phyloP scores from a whole-genome alignment of 2,329 filamentous ascomycete genomes.

The Thermothelomyces thermophilus region DNA sequence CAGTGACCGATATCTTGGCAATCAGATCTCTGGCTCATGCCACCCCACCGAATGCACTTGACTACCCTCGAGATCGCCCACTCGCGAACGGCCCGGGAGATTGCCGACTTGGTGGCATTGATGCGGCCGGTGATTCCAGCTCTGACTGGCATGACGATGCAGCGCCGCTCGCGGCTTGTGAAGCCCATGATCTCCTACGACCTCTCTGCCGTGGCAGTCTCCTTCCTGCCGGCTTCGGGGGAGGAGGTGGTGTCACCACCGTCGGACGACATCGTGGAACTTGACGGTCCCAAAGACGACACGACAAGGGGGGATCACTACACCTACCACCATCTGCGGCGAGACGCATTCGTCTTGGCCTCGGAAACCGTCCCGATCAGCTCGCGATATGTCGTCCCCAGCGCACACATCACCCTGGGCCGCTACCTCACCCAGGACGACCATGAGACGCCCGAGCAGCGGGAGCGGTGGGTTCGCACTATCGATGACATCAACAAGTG shows the following conservation, averaged over 20 bases:
- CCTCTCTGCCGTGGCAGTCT: conserved; percentile 75
- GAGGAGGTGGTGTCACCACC: conserved; percentile 42
- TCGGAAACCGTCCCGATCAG: conserved; percentile 57
- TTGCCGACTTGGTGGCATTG: conserved; percentile 52
- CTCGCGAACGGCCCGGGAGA: conserved; percentile 63
- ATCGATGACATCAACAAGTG: conserved; percentile 74
- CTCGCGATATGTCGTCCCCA: conserved; percentile 81
- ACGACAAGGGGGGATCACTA: conserved; percentile 48
- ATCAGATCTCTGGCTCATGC: conserved; percentile 80
- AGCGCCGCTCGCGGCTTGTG: conserved; percentile 66
- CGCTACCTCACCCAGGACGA: conserved; percentile 68
- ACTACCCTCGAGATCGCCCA: conserved; percentile 82
- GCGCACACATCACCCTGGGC: conserved; percentile 81
- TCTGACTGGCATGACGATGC: conserved; percentile 60
- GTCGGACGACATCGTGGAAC: conserved; percentile 24
- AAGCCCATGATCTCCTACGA: conserved; percentile 82
- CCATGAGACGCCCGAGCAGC: conserved; percentile 50
- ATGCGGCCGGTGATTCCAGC: conserved; percentile 50
- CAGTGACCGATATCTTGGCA: neutral
- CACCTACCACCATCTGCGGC: conserved; percentile 85
- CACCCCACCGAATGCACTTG: conserved; percentile 69
- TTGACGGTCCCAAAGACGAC: conserved; percentile 28
- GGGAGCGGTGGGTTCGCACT: conserved; percentile 57
- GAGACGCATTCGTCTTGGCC: conserved; percentile 63
- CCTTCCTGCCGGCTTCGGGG: conserved; percentile 72